Conservation (phyloP, 805 yeast species). For the Lipomyces spencermartinsiae region DNA sequence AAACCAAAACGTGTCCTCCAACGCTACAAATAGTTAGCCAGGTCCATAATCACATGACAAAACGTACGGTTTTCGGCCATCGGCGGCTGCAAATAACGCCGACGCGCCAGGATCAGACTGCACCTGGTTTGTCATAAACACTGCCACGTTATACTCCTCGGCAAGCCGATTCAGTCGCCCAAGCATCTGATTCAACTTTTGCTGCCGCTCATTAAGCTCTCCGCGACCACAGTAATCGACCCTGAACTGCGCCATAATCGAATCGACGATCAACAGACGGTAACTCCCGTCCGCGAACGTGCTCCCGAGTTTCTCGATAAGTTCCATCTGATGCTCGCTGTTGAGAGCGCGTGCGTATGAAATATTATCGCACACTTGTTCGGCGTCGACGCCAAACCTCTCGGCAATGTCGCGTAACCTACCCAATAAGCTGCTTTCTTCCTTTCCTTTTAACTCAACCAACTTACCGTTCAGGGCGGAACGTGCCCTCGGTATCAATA, state of each 20-base stretch:
- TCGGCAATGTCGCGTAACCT: conserved; percentile 68
- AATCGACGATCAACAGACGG: conserved; percentile 66
- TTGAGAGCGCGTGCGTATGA: conserved; percentile 78
- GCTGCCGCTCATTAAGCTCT: conserved; percentile 76
- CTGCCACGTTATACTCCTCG: conserved; percentile 79
- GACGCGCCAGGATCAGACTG: conserved; percentile 87
- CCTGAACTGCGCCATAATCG: conserved; percentile 79
- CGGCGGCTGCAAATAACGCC: conserved; percentile 78
- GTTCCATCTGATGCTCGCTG: conserved; percentile 79
- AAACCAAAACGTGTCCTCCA: conserved; percentile 79
- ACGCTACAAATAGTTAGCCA: conserved; percentile 47
- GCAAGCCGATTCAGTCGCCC: conserved; percentile 64
- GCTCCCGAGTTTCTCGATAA: conserved; percentile 68
- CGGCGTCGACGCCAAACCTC: conserved; percentile 71
- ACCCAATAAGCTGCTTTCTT: not conserved
- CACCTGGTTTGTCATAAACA: conserved; percentile 73
- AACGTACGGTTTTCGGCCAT: conserved; percentile 73
- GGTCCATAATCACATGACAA: not conserved
- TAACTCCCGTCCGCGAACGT: conserved; percentile 73
- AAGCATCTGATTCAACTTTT: conserved; percentile 66
- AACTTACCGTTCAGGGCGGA: conserved; percentile 61
- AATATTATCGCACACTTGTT: conserved; percentile 62
- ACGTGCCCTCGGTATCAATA: conserved; percentile 83
- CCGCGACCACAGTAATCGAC: conserved; percentile 83
- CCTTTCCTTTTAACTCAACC: not conserved